Evolutionary conservation across 768 basidiomycete genomes (phyloP), one percentile per base, ranked within the genome.

Genomic region (Dendrothele bispora): DNA sequence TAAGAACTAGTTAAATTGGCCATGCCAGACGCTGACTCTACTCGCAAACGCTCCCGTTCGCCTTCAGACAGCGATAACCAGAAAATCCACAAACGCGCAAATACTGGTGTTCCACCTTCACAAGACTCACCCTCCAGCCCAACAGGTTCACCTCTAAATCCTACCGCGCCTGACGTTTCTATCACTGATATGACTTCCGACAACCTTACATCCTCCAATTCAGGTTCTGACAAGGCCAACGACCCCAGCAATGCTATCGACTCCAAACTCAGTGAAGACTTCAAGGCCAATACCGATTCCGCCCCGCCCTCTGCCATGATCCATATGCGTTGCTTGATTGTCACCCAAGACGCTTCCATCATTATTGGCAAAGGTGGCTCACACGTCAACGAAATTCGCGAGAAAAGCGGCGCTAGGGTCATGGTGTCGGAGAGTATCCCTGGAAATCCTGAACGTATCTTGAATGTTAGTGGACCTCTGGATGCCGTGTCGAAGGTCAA

Each of bases 361-460:
- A 98, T 98, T 73, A 99, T 99, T 56, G 97, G 97, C 29, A 92
- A 93, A 69, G 89, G 77, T 41, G 95, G 95, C 54, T 81, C 88
- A 36, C 97, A 98, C 70, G 95, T 99, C 57, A 98, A 97, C 60
- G 97, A 99, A 69, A 98, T 99, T 53, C 79, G 97, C 52, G 97
- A 98, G 68, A 97, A 95, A 76, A 94, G 91, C 55, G 93, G 92
- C 36, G 95, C 95, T 12, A 80, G 93, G 40, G 93, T 98, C 58
- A 91, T 94, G 75, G 93, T 99, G 39, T 98, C 94, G 17, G 97
- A 99, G 72, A 93, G 93, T 62, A 98, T 98, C 51, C 93, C 97
- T 3, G 95, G 95, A 7, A 98, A 98, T 63, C 97, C 97, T n/a
- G 97, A 99, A 71, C 86, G 97, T 38, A 98, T 99, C 55, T 74